Evolutionary conservation across 2,329 filamentous ascomycete species (phyloP).

Genomic region (Trichoderma breve): DNA sequence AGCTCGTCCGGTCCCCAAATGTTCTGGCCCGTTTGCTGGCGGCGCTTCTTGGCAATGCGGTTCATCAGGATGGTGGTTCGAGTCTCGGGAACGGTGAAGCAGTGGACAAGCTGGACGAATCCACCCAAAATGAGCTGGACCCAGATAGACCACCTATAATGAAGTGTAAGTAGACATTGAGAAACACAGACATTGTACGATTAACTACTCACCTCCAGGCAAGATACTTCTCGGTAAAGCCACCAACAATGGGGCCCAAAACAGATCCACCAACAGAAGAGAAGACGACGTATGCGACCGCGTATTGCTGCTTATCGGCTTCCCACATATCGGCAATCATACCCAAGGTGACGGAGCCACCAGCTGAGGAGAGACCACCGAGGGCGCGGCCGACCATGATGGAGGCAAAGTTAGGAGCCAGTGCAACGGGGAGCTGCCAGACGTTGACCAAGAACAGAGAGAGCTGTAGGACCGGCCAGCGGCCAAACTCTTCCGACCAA

Average conservation of each 20-base stretch:
- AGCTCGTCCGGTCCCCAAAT: slow-evolving; percentile 74
- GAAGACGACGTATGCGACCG: slow-evolving; percentile 73
- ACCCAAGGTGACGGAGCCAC: slow-evolving; percentile 69
- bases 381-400: slow-evolving; percentile 69
- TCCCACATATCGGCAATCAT: slow-evolving; percentile 77
- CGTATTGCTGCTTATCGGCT: slow-evolving; percentile 68
- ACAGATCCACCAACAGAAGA: slow-evolving; percentile 77
- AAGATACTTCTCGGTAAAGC: slow-evolving; percentile 67
- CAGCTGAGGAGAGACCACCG: slow-evolving; percentile 68
- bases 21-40: slow-evolving; percentile 58
- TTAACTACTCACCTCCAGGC: slow-evolving; percentile 57
- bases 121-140: slow-evolving; percentile 78
- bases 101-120: slow-evolving; percentile 64
- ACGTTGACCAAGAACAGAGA: slow-evolving; percentile 75
- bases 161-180: slow-evolving; percentile 18
- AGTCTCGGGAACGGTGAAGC: slow-evolving; percentile 73
- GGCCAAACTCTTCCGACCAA: slow-evolving; percentile 80
- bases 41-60: slow-evolving; percentile 70
- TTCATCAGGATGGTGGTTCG: slow-evolving; percentile 76
- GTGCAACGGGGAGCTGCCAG: slow-evolving; percentile 69
- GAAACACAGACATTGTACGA: not conserved
- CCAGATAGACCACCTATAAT: slow-evolving; percentile 67
- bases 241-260: slow-evolving; percentile 74
- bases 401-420: slow-evolving; percentile 70
- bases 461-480: slow-evolving; percentile 71